Evolutionary conservation across 2,329 filamentous ascomycete genomes (phyloP), one percentile per base, ranked within the genome.

Genomic region (Cryphonectria carpinicola): DNA sequence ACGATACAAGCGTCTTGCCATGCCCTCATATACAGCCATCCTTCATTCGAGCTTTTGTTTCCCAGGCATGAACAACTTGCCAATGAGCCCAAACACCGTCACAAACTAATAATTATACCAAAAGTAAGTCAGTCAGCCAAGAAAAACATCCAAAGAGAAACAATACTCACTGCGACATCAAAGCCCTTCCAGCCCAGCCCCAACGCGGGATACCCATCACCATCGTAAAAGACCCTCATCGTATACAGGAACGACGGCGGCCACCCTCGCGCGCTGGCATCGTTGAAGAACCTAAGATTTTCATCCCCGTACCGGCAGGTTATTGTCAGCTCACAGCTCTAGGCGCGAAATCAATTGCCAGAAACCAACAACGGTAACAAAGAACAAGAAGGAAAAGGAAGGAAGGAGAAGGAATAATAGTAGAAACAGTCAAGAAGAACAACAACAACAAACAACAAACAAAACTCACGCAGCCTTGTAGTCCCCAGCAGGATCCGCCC

Each of bases 81-180:
- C 70, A n/a, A 70, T 70, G 39, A 58, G 49, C 1, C 70, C 70
- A 39, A 71, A 67, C 5, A 71, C 17, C 7, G 67, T 71, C 25
- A 71, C 64, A 39, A 67, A 71, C 70, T 71, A 7, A 37, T 10
- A 28, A 28, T 28, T 28, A 17, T 2, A 1, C 1, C 25, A 35
- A 4, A 43, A 13, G 32, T 8, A 14, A 25, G 11, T 1, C 22
- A 4, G 22, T n/a, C 11, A 32, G 3, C 52, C 13, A 13, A 56
- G 25, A 11, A 3, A 39, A 39, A 10, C 2, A 2, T 11, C 37
- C 37, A 56, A 56, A 17, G 52, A 56, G 52, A 56, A 32, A 25
- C 25, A 52, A n/a, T n/a, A 49, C 70, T 65, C 10, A 67, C 70
- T 1, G 49, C 58, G 22, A 70, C 22, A 39, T 69, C 67, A 32